Evolutionary conservation across 305 asterid species (phyloP), one percentile per base, ranked within the genome.

Genomic region (Salvia sclarea): DNA sequence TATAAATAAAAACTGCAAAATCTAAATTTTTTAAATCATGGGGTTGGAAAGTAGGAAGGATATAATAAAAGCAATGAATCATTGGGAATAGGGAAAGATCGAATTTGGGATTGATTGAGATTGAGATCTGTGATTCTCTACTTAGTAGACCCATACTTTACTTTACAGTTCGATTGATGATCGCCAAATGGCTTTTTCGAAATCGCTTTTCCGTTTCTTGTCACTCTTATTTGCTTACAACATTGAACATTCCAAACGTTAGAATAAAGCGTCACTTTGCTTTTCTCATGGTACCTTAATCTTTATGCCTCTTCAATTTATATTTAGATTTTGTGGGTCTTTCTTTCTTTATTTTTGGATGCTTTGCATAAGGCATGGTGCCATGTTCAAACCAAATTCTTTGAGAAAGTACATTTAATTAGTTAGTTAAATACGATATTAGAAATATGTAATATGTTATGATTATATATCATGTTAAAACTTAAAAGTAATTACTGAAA

Each of bases 171-270:
- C 60, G 66, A 62, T 68, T 68, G 67, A 61, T 75, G 50, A 68
- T 74, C 78, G 57, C 24, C 58, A 48, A 28, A 49, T 73, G 33
- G 59, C 70, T 44, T 74, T 74, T 74, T 61, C 16, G 8, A 21
- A 61, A 74, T 68, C 66, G 17, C 70, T 68, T 68, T 50, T 48
- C 30, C 57, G 4, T 31, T 30, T 60, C 56, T 41, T 45, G 35
- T 54, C 71, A 54, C 41, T 54, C 52, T 17, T 16, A 55, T 43
- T 75, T 68, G 41, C 79, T 75, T 69, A 37, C 64, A 66, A 30
- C 70, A 61, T 60, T 60, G 12, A 40, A 66, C 76, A 76, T 76
- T 71, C 80, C 80, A 70, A 76, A 76, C 74, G 70, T 76, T 70
- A 9, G 57, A 59, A 70, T 49, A 75, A 70, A 75, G 80, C 73